These are phyloP conservation scores for Malus hybrid DNA, from an alignment of 331 rosid species.

Conservation along the genomic window DNA sequence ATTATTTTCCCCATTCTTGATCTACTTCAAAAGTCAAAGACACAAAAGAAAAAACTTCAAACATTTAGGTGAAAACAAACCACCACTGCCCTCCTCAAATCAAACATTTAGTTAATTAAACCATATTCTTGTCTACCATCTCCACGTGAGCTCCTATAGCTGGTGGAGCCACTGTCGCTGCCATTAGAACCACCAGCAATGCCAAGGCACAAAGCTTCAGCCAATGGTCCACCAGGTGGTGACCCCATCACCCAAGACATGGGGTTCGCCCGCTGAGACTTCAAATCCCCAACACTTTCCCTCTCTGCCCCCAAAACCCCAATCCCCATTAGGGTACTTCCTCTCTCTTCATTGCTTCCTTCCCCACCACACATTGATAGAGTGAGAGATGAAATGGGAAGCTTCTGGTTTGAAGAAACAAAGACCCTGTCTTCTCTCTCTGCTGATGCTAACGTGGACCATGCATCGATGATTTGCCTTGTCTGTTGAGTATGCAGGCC, in stretches of 20 bases:
- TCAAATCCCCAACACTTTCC: conserved; percentile 11
- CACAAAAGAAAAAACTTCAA: background rate
- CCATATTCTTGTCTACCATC: background rate
- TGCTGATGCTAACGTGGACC: conserved; percentile 16
- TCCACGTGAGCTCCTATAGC: conserved; percentile 14
- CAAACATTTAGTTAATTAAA: background rate
- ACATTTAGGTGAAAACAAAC: background rate
- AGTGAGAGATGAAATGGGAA: conserved; percentile 15
- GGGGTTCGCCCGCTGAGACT: conserved; percentile 18
- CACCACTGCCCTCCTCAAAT: background rate
- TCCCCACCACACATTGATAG: conserved; percentile 18
- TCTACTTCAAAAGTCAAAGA: background rate
- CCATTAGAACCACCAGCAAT: conserved; percentile 10
- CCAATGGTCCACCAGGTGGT: conserved; percentile 33
- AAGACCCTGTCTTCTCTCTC: conserved; percentile 1
- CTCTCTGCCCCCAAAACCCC: background rate
- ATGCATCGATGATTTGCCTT: conserved; percentile 22
- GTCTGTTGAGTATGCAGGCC: conserved; percentile 1
- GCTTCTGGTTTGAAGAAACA: conserved; percentile 11
- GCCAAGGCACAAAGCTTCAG: conserved; percentile 36
- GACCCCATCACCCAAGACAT: conserved; percentile 19
- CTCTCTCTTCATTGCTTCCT: background rate
- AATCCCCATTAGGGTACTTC: conserved; percentile 5
- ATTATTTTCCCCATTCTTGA: background rate
- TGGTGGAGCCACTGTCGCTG: conserved; percentile 6